These are phyloP conservation scores for Petrea volubilis DNA, from an alignment of 257 asterid genomes.

Conservation along the genomic window DNA sequence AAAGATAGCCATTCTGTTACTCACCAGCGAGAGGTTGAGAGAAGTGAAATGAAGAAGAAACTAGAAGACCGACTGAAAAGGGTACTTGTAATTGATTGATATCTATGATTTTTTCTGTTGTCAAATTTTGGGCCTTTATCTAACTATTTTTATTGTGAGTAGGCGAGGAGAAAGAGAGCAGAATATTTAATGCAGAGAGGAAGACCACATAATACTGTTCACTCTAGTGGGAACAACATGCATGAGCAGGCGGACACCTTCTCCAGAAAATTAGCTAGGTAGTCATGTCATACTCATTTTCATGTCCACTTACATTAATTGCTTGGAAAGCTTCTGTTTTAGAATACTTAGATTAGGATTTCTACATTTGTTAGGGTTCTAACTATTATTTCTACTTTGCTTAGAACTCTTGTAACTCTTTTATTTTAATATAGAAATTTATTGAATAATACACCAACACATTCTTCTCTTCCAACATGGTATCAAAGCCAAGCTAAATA, in stretches of 20 bases:
- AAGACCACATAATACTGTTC: constrained; percentile 25
- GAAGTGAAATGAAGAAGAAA: constrained; percentile 49
- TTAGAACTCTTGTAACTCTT: too few relatives aligned
- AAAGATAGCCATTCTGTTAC: constrained; percentile 49
- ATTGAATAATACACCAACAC: too few relatives aligned
- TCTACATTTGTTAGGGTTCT: too few relatives aligned
- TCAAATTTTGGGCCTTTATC: not conserved
- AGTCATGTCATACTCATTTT: not conserved
- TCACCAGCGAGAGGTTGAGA: constrained; percentile 52
- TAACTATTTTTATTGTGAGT: constrained; percentile 2
- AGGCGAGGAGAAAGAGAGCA: constrained; percentile 69
- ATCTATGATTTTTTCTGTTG: not conserved
- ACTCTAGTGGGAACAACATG: constrained; percentile 34
- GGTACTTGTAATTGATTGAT: constrained; percentile 26
- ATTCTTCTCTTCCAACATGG: too few relatives aligned
- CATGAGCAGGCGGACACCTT: constrained; percentile 53
- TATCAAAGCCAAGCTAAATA: too few relatives aligned
- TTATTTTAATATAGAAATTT: too few relatives aligned
- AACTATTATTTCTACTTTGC: too few relatives aligned
- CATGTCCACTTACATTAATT: not conserved
- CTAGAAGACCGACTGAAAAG: constrained; percentile 57
- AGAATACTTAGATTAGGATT: too few relatives aligned
- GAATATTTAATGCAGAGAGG: constrained; percentile 64
- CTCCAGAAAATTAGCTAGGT: constrained; percentile 62
- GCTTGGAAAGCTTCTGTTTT: not conserved